These are phyloP conservation scores for Mycosarcoma mackinlayi DNA, from an alignment of 1,284 basidiomycete species.

Conservation along the genomic window DNA sequence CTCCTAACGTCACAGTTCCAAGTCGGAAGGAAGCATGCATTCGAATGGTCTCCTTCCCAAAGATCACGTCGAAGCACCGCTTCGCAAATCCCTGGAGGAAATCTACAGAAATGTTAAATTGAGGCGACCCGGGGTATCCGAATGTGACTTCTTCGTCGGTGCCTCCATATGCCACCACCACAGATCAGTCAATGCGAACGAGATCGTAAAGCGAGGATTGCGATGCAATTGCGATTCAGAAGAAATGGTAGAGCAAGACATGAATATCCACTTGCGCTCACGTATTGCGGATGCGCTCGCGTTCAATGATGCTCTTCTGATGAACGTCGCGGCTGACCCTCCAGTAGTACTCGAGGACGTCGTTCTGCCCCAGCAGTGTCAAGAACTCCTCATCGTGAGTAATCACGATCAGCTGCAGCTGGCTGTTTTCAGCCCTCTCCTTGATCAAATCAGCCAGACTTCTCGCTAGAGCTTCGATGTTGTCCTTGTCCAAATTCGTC, in stretches of 20 bases:
- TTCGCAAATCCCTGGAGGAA: neutral
- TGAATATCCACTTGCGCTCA: neutral
- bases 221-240: neutral
- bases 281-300: conserved; percentile 44
- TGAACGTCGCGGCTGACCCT: conserved; percentile 59
- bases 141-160: no score
- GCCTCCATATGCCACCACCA: no score
- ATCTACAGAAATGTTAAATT: no score
- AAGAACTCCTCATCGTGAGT: conserved; percentile 67
- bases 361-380: conserved; percentile 56
- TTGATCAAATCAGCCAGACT: conserved; percentile 80
- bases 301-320: conserved; percentile 56
- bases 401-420: conserved; percentile 98
- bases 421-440: conserved; percentile 74
- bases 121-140: no score
- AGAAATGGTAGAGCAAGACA: neutral
- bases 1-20: conserved; percentile 8
- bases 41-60: conserved; percentile 16
- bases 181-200: neutral
- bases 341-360: conserved; percentile 65
- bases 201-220: neutral
- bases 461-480: conserved; percentile 90
- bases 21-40: no score
- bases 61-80: conserved; percentile 10
- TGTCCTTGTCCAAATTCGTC: conserved; percentile 95